Evolutionary conservation across 2,329 filamentous ascomycete species (phyloP).

Genomic region (Ophiostoma angusticollis): DNA sequence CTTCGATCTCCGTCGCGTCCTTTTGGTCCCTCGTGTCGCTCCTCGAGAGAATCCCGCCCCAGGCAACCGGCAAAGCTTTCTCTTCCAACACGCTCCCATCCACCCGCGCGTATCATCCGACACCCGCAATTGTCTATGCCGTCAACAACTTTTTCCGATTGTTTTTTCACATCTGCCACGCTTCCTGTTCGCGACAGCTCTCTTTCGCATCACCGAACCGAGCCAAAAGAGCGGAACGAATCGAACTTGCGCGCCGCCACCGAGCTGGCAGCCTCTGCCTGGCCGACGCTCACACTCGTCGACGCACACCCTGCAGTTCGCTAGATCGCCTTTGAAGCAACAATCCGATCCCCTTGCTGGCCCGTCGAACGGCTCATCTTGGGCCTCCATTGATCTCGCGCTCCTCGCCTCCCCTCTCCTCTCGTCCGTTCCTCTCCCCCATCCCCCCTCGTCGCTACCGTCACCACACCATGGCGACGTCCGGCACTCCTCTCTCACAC

Average conservation of each 20-base stretch:
- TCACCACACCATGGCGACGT: constrained; percentile 1
- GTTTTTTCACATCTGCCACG: constrained; percentile 2
- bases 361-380: too few relatives aligned
- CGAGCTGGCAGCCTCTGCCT: constrained; percentile 3
- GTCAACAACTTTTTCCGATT: not conserved
- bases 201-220: too few relatives aligned
- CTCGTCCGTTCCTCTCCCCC: not conserved
- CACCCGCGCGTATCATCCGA: not conserved
- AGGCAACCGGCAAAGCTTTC: not conserved
- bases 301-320: constrained; percentile 1
- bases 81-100: too few relatives aligned
- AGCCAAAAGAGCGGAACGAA: not conserved
- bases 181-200: constrained; percentile 1
- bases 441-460: not conserved
- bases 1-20: too few relatives aligned
- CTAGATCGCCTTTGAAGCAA: not conserved
- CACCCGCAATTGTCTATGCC: constrained; percentile 3
- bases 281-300: not conserved
- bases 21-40: too few relatives aligned
- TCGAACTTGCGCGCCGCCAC: not conserved
- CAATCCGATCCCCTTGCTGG: too few relatives aligned
- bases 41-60: too few relatives aligned
- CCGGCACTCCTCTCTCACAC: not conserved
- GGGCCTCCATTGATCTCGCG: not conserved
- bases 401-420: not conserved